phyloP scores from a whole-genome alignment of 23 red algal genomes.

The Chondrus crispus region DNA sequence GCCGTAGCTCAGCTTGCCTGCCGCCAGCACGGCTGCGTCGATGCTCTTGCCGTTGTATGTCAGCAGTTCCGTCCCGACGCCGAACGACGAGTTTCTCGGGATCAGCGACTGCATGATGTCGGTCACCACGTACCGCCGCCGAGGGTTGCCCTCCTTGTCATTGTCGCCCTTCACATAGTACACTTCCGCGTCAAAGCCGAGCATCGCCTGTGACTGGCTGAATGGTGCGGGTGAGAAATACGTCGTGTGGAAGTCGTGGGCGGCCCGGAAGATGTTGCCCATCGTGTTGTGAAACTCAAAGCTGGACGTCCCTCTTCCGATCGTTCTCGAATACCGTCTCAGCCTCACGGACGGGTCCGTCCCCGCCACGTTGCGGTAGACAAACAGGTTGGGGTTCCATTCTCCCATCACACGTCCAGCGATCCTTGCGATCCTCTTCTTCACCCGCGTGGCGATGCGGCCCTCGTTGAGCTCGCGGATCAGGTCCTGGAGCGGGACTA shows the following conservation, averaged over 20 bases:
- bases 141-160: too few species aligned
- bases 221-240: neutral
- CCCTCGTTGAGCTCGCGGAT: too few species aligned
- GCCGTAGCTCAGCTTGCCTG: neutral
- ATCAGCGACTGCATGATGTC: neutral
- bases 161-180: neutral
- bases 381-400: neutral
- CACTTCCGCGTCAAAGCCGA: neutral
- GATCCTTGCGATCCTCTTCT: too few species aligned
- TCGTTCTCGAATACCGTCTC: neutral
- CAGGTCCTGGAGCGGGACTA: too few species aligned
- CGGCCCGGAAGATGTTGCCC: neutral
- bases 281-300: conserved; percentile 6
- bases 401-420: too few species aligned
- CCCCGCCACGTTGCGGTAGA: neutral
- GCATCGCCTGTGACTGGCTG: neutral
- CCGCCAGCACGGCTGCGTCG: neutral
- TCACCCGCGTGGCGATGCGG: too few species aligned
- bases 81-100: neutral
- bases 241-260: neutral
- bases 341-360: neutral
- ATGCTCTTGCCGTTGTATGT: neutral
- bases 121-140: neutral
- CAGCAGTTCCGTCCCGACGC: neutral
- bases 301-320: neutral